Base-by-base conservation (phyloP, 1,284 basidiomycete genomes). In the Pterula multifida region DNA sequence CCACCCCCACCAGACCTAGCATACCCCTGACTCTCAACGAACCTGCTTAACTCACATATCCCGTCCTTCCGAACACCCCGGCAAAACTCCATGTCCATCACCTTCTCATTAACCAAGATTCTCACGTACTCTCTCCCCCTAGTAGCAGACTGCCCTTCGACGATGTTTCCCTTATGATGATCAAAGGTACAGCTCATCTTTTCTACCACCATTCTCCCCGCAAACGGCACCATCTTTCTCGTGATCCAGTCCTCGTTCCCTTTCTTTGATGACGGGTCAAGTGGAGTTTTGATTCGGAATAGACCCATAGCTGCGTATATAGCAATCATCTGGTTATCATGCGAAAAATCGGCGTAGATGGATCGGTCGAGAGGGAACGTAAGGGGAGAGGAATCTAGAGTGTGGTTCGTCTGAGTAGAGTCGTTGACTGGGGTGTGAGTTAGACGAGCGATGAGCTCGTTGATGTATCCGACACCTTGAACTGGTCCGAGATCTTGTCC, bases 391-490 rank as follows among this genome's bases (percentile, higher is more conserved):
- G 65, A 56, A 58, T 87, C 81, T 26, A 93, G 73, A 0, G 90
- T 93, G n/a, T 65, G 63, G 63, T 92, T 92, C 3, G 84, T 87
- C 57, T 85, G 83, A 0, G 89, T 91, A 50, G 69, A 59, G 64
- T 91, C 88, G 24, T 60, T 61, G 3, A 86, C 80, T 0, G 76
- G 71, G 13, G 64, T 61, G 12, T 71, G 69, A 0, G 79, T 85
- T 25, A 92, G 71, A n/a, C 90, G 77, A 0, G 88, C 85, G 17
- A 92, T 66, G 32, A 93, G 77, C 63, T 92, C 90, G 61, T 90
- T 90, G 57, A 88, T 68, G 60, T 84, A 92, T 2, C 89, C 89
- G 3, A 90, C 83, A 42, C 85, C 85, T 62, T 87, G 85, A 1
- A 87, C 78, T 1, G 69, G 78, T 0, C 86, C 87, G 1, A 86